These are phyloP conservation scores for Picea glauca DNA, from an alignment of 75 land plant genomes.

Conservation along the genomic window DNA sequence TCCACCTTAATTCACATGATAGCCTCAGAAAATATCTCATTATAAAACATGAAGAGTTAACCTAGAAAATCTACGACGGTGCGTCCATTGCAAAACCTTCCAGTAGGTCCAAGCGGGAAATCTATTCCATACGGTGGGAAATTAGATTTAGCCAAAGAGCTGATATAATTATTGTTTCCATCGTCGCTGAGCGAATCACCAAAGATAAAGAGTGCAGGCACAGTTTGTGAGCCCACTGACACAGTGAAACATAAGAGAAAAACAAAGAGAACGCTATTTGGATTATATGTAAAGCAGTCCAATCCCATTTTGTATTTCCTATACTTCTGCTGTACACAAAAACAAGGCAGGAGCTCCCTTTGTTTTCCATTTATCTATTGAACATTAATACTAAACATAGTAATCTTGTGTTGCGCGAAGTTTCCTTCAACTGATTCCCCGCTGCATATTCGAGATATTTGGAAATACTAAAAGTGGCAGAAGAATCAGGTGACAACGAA, in stretches of 20 bases:
- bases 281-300: neutral
- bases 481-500: neutral
- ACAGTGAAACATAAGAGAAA: neutral
- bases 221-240: conserved; percentile 1
- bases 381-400: neutral
- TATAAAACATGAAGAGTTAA: conserved; percentile 8
- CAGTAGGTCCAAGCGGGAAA: conserved; percentile 65
- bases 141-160: conserved; percentile 54
- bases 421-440: neutral
- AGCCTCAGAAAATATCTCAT: neutral
- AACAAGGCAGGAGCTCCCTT: neutral
- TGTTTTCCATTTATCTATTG: neutral
- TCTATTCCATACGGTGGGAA: conserved; percentile 76
- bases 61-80: conserved; percentile 64
- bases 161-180: conserved; percentile 78
- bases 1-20: conserved; percentile 1
- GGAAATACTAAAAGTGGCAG: neutral
- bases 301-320: neutral
- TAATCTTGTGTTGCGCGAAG: neutral
- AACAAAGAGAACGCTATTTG: neutral
- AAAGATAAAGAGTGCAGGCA: conserved; percentile 68
- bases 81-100: conserved; percentile 77
- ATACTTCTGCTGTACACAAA: neutral
- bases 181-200: conserved; percentile 78
- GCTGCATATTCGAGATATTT: neutral